phyloP scores from a whole-genome alignment of 1,284 basidiomycete species.

The Thelephora terrestris region DNA sequence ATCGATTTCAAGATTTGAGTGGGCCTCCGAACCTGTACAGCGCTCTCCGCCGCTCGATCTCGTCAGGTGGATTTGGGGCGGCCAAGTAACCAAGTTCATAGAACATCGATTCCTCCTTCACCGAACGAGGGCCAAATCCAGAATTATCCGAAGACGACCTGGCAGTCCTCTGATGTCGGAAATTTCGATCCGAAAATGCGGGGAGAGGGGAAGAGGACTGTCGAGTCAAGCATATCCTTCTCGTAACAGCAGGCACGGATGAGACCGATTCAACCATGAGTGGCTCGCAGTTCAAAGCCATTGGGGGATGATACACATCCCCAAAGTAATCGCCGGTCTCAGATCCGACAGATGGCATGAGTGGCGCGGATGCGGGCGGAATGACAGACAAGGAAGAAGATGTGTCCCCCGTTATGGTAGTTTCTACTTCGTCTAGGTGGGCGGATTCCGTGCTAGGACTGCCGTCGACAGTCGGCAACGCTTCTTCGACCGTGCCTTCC shows the following conservation, averaged over 20 bases:
- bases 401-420: constrained; percentile 1
- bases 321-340: constrained; percentile 25
- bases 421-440: neutral
- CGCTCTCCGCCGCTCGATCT: constrained; percentile 69
- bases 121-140: constrained; percentile 30
- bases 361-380: constrained; percentile 21
- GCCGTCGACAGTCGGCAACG: constrained; percentile 19
- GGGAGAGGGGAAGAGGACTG: constrained; percentile 54
- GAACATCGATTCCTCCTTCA: constrained; percentile 55
- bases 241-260: constrained; percentile 36
- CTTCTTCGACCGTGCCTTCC: constrained; percentile 44
- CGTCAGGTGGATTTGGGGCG: constrained; percentile 75
- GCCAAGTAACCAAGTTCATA: constrained; percentile 60
- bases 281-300: neutral
- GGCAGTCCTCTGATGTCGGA: constrained; percentile 21
- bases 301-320: constrained; percentile 4
- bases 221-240: constrained; percentile 42
- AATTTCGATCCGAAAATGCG: constrained; percentile 28
- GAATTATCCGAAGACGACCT: constrained; percentile 28
- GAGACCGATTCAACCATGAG: constrained; percentile 1
- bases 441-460: constrained; percentile 14
- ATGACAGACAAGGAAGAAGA: constrained; percentile 9
- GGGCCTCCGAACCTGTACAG: constrained; percentile 50
- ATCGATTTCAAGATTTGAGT: neutral
- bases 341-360: constrained; percentile 10